phyloP scores from a whole-genome alignment of 2,329 filamentous ascomycete species.

The Neospermospora avenae region DNA sequence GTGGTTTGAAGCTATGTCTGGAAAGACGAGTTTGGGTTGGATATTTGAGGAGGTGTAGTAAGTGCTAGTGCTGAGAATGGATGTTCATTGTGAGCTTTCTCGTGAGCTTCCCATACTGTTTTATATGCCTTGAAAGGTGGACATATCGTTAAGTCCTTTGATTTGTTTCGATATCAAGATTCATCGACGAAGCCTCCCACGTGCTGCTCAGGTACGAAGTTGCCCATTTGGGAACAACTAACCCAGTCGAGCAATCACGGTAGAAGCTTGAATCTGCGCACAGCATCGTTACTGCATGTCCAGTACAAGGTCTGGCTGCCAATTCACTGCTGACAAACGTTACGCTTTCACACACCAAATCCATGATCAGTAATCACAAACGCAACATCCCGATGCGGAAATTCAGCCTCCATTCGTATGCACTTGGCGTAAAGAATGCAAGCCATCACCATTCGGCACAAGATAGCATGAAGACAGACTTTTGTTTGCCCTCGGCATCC shows the following conservation, averaged over 20 bases:
- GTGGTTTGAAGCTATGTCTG: background rate
- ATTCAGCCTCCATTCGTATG: background rate
- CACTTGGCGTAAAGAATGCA: background rate
- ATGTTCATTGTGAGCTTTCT: background rate
- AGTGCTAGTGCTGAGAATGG: background rate
- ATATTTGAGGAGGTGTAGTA: too few relatives aligned
- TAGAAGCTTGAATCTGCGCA: background rate
- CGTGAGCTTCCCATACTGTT: background rate
- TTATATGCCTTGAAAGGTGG: background rate
- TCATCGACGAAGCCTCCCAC: background rate
- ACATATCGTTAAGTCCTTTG: background rate
- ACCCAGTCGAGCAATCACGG: background rate
- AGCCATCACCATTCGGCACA: background rate
- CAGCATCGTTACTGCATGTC: background rate
- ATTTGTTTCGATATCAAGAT: background rate
- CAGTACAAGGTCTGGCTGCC: background rate
- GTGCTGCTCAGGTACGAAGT: background rate
- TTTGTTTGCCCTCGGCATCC: background rate
- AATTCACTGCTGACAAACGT: background rate
- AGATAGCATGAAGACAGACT: background rate
- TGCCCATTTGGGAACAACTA: background rate
- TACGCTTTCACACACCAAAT: background rate
- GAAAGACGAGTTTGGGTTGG: background rate
- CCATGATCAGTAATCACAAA: background rate
- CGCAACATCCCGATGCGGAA: background rate